Evolutionary conservation across 2,329 filamentous ascomycete genomes (phyloP).

Genomic region (Trichoderma harzianum): DNA sequence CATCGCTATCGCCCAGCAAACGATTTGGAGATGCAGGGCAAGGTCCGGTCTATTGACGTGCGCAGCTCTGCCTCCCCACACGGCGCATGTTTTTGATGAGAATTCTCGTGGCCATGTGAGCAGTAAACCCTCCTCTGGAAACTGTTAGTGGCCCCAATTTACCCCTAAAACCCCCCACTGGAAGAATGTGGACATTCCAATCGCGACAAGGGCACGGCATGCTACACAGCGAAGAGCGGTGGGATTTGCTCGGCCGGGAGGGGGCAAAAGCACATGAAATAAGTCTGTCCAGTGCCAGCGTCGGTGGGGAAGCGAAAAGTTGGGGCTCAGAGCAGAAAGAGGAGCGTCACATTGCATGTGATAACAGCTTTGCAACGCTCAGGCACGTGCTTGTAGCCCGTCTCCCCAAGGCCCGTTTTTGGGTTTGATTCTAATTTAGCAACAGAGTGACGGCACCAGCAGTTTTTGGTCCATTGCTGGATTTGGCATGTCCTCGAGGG

Average conservation of each 20-base stretch:
- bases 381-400: conserved; percentile 6
- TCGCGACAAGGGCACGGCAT: not conserved
- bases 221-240: not conserved
- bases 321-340: not conserved
- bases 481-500: not conserved
- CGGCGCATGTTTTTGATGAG: conserved; percentile 4
- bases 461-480: not conserved
- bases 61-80: not conserved
- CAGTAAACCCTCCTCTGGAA: not conserved
- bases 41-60: not conserved
- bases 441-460: not conserved
- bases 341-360: conserved; percentile 15
- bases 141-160: conserved; percentile 6
- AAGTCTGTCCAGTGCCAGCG: too few species aligned
- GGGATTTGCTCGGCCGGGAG: not conserved
- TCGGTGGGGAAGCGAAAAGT: not conserved
- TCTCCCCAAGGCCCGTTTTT: not conserved
- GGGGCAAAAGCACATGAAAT: conserved; percentile 3
- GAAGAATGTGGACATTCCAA: conserved; percentile 4
- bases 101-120: conserved; percentile 17
- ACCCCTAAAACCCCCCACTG: conserved; percentile 9
- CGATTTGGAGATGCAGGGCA: not conserved
- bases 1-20: not conserved
- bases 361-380: not conserved
- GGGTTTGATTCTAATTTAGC: not conserved